Conservation (phyloP, 495 filamentous ascomycete species). For the Astrothelium macrocarpum region DNA sequence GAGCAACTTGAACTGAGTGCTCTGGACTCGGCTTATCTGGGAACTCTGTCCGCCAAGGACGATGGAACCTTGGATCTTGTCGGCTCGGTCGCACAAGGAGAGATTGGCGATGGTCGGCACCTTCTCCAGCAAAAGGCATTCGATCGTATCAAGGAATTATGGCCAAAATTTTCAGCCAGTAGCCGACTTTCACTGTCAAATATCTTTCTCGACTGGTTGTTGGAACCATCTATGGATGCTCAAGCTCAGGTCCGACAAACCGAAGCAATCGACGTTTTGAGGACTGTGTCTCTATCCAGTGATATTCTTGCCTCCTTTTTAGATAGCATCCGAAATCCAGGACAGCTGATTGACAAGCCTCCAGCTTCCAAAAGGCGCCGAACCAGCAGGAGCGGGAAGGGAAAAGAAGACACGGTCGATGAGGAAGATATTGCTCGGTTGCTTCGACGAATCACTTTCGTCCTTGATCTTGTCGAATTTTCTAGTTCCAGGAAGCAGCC, state of each 20-base stretch:
- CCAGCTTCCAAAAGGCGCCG: slow-evolving; percentile 66
- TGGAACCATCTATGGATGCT: background rate
- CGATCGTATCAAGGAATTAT: slow-evolving; percentile 54
- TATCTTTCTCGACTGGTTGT: background rate
- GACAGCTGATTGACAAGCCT: slow-evolving; percentile 52
- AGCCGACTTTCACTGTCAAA: background rate
- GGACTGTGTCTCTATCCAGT: slow-evolving; percentile 57
- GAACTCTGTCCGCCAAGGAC: slow-evolving; percentile 56
- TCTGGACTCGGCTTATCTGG: slow-evolving; percentile 50
- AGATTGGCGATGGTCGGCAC: slow-evolving; percentile 25
- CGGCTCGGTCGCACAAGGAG: slow-evolving; percentile 29
- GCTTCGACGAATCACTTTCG: slow-evolving; percentile 68
- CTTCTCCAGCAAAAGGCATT: slow-evolving; percentile 53
- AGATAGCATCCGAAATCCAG: slow-evolving; percentile 55
- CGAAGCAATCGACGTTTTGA: slow-evolving; percentile 58
- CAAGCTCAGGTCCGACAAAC: slow-evolving; percentile 28
- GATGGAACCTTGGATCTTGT: slow-evolving; percentile 55
- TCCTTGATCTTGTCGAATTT: slow-evolving; percentile 76
- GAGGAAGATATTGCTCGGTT: slow-evolving; percentile 48
- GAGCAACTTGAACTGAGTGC: slow-evolving; percentile 53
- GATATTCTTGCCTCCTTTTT: slow-evolving; percentile 59
- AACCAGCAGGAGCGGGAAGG: slow-evolving; percentile 55
- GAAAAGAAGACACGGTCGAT: slow-evolving; percentile 34
- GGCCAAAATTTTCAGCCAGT: slow-evolving; percentile 36
- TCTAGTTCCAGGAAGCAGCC: slow-evolving; percentile 63